Evolutionary conservation across 2,329 filamentous ascomycete species (phyloP).

Genomic region (Neocucurbitaria cava): DNA sequence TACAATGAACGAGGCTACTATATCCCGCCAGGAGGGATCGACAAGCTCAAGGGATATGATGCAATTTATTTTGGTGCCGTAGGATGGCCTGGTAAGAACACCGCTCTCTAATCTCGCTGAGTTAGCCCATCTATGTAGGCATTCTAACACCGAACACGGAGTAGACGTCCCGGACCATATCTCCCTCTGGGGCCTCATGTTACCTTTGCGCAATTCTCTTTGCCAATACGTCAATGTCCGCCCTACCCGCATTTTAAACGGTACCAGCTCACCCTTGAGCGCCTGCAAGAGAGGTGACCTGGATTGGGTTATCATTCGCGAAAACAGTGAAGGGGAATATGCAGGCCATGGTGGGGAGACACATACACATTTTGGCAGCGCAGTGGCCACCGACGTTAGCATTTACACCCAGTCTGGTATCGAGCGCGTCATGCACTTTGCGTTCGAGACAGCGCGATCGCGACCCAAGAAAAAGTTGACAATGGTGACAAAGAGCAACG

Average conservation of each 20-base stretch:
- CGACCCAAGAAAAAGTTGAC: slow-evolving; percentile 10
- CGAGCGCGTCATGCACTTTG: slow-evolving; percentile 6
- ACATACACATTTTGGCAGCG: slow-evolving; percentile 3
- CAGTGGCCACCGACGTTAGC: slow-evolving; percentile 5
- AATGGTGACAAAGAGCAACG: slow-evolving; percentile 14
- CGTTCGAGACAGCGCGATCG: slow-evolving; percentile 2
- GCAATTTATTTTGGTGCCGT: slow-evolving; percentile 16
- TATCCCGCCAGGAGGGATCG: slow-evolving; percentile 6
- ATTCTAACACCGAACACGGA: too few species aligned
- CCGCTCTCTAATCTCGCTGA: too few species aligned
- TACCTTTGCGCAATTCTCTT: slow-evolving; percentile 9
- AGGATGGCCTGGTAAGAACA: slow-evolving; percentile 1
- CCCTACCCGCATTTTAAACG: slow-evolving; percentile 4
- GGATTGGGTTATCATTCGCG: slow-evolving; percentile 11
- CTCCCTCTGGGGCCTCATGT: slow-evolving; percentile 6
- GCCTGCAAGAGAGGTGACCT: slow-evolving; percentile 4
- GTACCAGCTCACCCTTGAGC: slow-evolving; percentile 1
- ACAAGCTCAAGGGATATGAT: slow-evolving; percentile 4
- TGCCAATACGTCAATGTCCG: slow-evolving; percentile 11
- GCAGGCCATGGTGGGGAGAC: neutral
- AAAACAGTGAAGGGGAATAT: slow-evolving; percentile 16
- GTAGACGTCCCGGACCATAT: slow-evolving; percentile 9
- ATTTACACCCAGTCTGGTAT: slow-evolving; percentile 7
- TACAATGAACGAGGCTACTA: slow-evolving; percentile 5
- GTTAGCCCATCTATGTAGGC: too few species aligned